phyloP scores from a whole-genome alignment of 2,329 filamentous ascomycete species.

The Pyrenophora graminea region DNA sequence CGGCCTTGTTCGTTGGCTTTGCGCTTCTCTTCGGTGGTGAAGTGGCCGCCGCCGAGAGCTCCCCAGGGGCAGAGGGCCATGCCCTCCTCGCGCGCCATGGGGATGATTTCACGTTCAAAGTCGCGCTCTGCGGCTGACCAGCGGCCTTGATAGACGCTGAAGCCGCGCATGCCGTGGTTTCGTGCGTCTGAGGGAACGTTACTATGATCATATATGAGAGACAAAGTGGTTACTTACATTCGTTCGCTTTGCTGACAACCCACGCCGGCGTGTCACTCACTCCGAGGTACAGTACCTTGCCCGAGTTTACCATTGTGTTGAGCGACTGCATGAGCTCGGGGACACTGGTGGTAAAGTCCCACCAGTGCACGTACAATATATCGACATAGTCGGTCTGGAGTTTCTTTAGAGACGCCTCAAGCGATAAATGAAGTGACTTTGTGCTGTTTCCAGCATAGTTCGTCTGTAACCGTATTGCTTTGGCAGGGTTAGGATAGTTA shows the following conservation, averaged over 20 bases:
- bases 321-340: slow-evolving; percentile 46
- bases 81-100: slow-evolving; percentile 66
- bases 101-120: slow-evolving; percentile 71
- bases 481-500: slow-evolving; percentile 27
- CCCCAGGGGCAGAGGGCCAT: slow-evolving; percentile 65
- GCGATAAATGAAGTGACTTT: slow-evolving; percentile 45
- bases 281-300: slow-evolving; percentile 49
- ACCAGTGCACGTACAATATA: slow-evolving; percentile 48
- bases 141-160: slow-evolving; percentile 69
- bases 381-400: slow-evolving; percentile 50
- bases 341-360: slow-evolving; percentile 47
- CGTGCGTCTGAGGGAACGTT: slow-evolving; percentile 59
- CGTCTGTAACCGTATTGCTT: slow-evolving; percentile 31
- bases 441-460: slow-evolving; percentile 52
- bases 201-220: neutral
- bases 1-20: slow-evolving; percentile 41
- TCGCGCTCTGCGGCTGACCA: slow-evolving; percentile 67
- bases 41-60: slow-evolving; percentile 55
- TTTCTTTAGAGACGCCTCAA: slow-evolving; percentile 49
- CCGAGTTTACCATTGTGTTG: slow-evolving; percentile 40
- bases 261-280: slow-evolving; percentile 47
- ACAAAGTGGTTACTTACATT: slow-evolving; percentile 37
- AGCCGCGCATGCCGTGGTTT: slow-evolving; percentile 70
- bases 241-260: slow-evolving; percentile 54
- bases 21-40: slow-evolving; percentile 43